Percentiles rank a stretch among this genome's conserved stretches.
Evolutionary conservation across 306 rosid genomes (phyloP).

Genomic region (Malus asiatica): DNA sequence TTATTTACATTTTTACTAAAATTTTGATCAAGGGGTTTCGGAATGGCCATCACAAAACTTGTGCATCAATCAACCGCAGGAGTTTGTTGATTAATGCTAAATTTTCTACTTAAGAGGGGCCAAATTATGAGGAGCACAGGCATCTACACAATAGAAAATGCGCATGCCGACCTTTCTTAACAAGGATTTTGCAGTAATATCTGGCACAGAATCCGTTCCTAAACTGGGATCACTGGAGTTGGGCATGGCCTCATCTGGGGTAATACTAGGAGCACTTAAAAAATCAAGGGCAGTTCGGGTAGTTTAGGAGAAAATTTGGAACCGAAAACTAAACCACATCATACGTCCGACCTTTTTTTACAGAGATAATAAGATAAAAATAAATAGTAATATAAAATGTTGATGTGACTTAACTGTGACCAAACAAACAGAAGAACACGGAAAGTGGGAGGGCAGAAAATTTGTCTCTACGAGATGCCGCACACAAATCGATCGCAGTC

Average conservation of each 20-base stretch:
- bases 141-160: background rate
- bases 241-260: background rate
- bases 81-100: background rate
- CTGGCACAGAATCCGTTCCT: conserved; percentile 29
- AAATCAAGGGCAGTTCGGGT: conserved; percentile 5
- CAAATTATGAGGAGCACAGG: background rate
- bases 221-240: conserved; percentile 14
- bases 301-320: background rate
- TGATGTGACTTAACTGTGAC: too few relatives aligned
- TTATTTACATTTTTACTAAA: too few relatives aligned
- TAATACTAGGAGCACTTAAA: background rate
- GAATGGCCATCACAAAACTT: background rate
- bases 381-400: too few relatives aligned
- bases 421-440: too few relatives aligned
- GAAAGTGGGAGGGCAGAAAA: too few relatives aligned
- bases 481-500: too few relatives aligned
- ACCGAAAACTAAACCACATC: too few relatives aligned
- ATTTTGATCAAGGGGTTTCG: background rate
- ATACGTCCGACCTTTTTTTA: too few relatives aligned
- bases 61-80: background rate
- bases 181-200: conserved; percentile 31
- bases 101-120: background rate
- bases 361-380: too few relatives aligned
- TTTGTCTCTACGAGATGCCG: too few relatives aligned
- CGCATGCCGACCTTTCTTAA: background rate